A percentile compares a stretch with the other conserved stretches of the same genome.
These are phyloP conservation scores for Aspergillus saccharolyticus DNA, from an alignment of 495 filamentous ascomycete genomes.

Conservation along the genomic window DNA sequence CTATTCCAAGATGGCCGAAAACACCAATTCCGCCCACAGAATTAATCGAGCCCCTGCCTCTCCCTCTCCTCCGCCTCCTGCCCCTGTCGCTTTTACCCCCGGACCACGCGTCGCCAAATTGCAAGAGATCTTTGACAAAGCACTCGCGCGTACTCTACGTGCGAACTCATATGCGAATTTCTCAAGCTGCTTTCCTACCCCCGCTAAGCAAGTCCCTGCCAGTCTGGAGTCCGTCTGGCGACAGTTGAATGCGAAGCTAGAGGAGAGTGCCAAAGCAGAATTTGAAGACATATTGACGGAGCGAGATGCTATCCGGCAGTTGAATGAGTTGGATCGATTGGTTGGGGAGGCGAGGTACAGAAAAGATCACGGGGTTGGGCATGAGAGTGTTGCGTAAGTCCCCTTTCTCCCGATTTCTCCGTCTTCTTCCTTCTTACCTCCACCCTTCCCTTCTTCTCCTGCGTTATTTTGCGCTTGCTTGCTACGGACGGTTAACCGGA, in stretches of 20 bases:
- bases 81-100: conserved; percentile 56
- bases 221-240: conserved; percentile 62
- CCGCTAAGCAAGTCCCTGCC: conserved; percentile 63
- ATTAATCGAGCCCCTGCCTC: conserved; percentile 20
- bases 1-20: conserved; percentile 5
- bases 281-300: conserved; percentile 73
- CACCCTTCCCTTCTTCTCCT: neutral
- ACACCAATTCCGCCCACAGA: conserved; percentile 11
- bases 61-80: conserved; percentile 50
- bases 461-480: conserved; percentile 2
- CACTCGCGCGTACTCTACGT: conserved; percentile 63
- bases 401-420: too few relatives aligned
- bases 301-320: conserved; percentile 61
- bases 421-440: too few relatives aligned
- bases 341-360: conserved; percentile 63
- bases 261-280: conserved; percentile 56
- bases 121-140: conserved; percentile 62
- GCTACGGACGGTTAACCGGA: neutral
- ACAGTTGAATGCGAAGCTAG: conserved; percentile 63
- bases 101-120: conserved; percentile 73
- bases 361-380: conserved; percentile 37
- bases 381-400: conserved; percentile 36
- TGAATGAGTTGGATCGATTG: conserved; percentile 81
- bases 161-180: conserved; percentile 77
- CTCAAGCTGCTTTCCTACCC: conserved; percentile 80